A percentile compares a stretch with the other conserved stretches of the same genome.
Conservation (phyloP, 345 rosid genomes). For the Citrus unshiu region DNA sequence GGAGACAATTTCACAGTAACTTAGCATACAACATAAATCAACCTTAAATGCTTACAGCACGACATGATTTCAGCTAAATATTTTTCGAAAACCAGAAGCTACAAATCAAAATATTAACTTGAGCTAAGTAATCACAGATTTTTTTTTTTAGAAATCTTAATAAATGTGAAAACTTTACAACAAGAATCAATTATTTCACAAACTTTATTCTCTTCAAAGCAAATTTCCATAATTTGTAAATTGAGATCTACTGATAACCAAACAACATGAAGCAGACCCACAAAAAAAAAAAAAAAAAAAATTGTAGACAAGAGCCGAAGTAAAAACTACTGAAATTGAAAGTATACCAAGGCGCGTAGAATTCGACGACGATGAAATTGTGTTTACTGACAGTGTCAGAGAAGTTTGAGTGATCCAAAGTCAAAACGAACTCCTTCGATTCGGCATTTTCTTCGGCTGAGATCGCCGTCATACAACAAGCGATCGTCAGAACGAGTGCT, state of each 20-base stretch:
- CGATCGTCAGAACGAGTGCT: slow-evolving; percentile 16
- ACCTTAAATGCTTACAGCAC: neutral
- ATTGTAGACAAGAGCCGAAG: neutral
- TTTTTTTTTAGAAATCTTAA: too few species aligned
- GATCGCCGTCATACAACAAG: slow-evolving; percentile 22
- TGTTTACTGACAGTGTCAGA: slow-evolving; percentile 68
- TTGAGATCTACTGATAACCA: slow-evolving; percentile 5
- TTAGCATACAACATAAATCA: neutral
- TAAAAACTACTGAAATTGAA: neutral
- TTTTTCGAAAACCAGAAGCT: neutral
- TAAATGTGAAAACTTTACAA: too few species aligned
- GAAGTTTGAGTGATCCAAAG: slow-evolving; percentile 86
- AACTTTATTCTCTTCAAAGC: neutral
- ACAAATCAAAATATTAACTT: neutral
- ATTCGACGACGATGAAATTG: slow-evolving; percentile 88
- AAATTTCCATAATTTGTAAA: neutral
- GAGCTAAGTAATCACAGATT: neutral
- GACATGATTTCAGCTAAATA: too few species aligned
- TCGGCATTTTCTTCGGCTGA: slow-evolving; percentile 41
- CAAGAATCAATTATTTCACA: too few species aligned
- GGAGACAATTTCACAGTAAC: neutral
- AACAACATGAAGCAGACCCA: neutral
- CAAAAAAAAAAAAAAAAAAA: neutral
- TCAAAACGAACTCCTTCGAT: slow-evolving; percentile 74
- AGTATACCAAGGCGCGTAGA: slow-evolving; percentile 92